A percentile compares a stretch with the other conserved stretches of the same genome.
Evolutionary conservation across 768 basidiomycete species (phyloP).

Genomic region (Amanita fuliginea): DNA sequence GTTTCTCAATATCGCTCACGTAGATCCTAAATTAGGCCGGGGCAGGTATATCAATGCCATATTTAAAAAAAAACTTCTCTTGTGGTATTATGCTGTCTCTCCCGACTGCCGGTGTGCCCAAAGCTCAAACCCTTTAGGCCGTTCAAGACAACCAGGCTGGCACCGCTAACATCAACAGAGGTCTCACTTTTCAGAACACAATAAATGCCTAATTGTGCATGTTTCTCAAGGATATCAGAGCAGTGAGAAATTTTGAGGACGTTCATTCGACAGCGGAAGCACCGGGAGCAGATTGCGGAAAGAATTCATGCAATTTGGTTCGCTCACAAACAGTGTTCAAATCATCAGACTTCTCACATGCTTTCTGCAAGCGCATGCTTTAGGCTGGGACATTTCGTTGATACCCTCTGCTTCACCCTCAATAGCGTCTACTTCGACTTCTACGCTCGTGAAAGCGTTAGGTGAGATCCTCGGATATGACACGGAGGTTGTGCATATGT

Average conservation of each 20-base stretch:
- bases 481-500: constrained; percentile 48
- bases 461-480: constrained; percentile 51
- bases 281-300: background rate
- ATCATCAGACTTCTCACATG: constrained; percentile 42
- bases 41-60: constrained; percentile 16
- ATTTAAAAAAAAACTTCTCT: constrained; percentile 12
- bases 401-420: constrained; percentile 47
- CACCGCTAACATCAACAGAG: background rate
- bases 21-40: constrained; percentile 11
- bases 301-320: background rate
- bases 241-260: background rate
- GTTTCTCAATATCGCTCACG: background rate
- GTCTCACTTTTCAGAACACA: background rate
- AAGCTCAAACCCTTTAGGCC: too few species aligned
- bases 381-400: constrained; percentile 57
- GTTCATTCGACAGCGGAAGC: background rate
- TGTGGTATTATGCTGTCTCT: background rate
- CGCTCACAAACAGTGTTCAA: constrained; percentile 26
- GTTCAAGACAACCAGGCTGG: background rate
- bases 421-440: constrained; percentile 51
- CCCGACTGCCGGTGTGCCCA: background rate
- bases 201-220: background rate
- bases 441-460: constrained; percentile 44
- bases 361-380: constrained; percentile 50
- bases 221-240: too few species aligned